phyloP scores from a whole-genome alignment of 768 basidiomycete genomes.

The Mycena haematopus region DNA sequence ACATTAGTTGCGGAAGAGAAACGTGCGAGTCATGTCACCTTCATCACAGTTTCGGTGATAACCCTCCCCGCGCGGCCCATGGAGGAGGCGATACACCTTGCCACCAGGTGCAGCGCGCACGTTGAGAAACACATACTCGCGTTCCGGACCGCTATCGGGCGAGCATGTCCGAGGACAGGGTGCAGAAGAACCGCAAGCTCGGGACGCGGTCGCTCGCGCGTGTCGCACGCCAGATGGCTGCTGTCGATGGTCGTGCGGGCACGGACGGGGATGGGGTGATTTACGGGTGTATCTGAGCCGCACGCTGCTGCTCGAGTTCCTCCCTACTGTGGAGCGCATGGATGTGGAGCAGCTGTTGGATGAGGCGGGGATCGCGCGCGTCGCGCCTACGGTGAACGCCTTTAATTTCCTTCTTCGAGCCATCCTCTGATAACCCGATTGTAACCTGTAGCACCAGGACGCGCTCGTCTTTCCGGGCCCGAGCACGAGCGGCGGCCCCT shows the following conservation, averaged over 20 bases:
- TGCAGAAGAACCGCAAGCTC: conserved; percentile 66
- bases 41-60: too few species aligned
- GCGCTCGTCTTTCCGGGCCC: conserved; percentile 54
- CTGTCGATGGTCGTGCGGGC: conserved; percentile 41
- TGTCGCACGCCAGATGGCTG: conserved; percentile 56
- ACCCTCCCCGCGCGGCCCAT: conserved; percentile 67
- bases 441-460: conserved; percentile 32
- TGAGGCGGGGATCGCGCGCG: conserved; percentile 53
- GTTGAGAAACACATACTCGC: conserved; percentile 49
- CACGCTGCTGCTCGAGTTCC: conserved; percentile 62
- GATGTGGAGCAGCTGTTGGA: conserved; percentile 59
- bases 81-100: conserved; percentile 54
- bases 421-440: neutral
- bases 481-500: conserved; percentile 41
- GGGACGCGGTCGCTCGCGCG: conserved; percentile 66
- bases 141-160: conserved; percentile 64
- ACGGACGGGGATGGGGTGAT: conserved; percentile 35
- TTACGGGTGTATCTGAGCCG: conserved; percentile 54
- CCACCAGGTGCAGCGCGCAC: conserved; percentile 53
- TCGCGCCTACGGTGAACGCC: conserved; percentile 48
- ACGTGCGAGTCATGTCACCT: too few species aligned
- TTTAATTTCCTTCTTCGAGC: neutral
- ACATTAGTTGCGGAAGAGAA: too few species aligned
- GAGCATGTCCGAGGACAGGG: conserved; percentile 59
- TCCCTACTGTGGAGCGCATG: conserved; percentile 64